These are phyloP conservation scores for Verticillium albo-atrum DNA, from an alignment of 2,329 filamentous ascomycete species.

Conservation along the genomic window DNA sequence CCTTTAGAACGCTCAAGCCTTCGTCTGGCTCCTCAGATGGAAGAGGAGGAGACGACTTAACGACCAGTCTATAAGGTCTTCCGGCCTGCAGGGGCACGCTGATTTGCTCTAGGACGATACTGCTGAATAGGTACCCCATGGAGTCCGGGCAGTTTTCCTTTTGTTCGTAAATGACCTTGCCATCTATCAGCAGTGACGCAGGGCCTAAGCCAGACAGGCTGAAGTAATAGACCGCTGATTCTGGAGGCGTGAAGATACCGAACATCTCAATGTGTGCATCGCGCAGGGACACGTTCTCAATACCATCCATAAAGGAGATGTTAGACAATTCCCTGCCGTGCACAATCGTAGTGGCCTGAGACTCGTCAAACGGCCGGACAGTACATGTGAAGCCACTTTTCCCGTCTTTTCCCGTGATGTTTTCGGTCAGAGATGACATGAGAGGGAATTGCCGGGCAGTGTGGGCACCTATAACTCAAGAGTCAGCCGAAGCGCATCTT, in stretches of 20 bases:
- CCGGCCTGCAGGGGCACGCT: constrained; percentile 18
- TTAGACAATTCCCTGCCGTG: not conserved
- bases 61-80: constrained; percentile 20
- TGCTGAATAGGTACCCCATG: constrained; percentile 30
- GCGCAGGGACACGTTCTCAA: not conserved
- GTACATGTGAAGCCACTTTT: constrained; percentile 17
- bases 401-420: not conserved
- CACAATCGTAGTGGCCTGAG: not conserved
- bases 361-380: not conserved
- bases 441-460: constrained; percentile 12
- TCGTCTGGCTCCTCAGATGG: constrained; percentile 19
- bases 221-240: constrained; percentile 18
- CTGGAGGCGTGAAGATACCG: not conserved
- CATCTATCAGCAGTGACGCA: constrained; percentile 26
- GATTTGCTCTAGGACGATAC: constrained; percentile 24
- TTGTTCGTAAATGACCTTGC: constrained; percentile 23
- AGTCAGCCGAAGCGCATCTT: constrained; percentile 11
- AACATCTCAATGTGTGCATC: constrained; percentile 6
- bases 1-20: constrained; percentile 18
- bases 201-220: constrained; percentile 29
- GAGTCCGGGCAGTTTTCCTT: constrained; percentile 25
- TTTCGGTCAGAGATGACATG: constrained; percentile 23
- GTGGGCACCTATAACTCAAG: constrained; percentile 16
- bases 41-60: constrained; percentile 20
- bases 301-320: too few relatives aligned